phyloP scores from a whole-genome alignment of 1,139 yeast species.

The Hemisphaericaspora lyxosophila region DNA sequence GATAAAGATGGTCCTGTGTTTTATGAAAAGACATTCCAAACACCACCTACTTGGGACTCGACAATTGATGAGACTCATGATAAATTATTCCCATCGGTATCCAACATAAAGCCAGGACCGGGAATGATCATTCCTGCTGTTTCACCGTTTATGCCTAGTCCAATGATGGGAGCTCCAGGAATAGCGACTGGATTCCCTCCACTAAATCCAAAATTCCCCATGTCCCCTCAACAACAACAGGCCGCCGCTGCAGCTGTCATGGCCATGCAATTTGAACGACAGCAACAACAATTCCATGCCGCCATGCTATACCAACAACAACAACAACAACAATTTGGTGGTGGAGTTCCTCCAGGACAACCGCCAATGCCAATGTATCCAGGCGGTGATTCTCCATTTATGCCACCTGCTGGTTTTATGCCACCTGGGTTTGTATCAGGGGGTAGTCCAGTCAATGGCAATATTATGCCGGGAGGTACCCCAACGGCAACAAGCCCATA shows the following conservation, averaged over 20 bases:
- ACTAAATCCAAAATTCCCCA: conserved; percentile 20
- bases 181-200: conserved; percentile 19
- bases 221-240: conserved; percentile 30
- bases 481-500: conserved; percentile 8
- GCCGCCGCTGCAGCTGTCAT: conserved; percentile 28
- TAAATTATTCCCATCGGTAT: conserved; percentile 39
- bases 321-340: conserved; percentile 20
- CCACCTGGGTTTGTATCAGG: conserved; percentile 29
- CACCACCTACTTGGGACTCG: conserved; percentile 80
- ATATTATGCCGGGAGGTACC: conserved; percentile 24
- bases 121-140: conserved; percentile 15
- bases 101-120: conserved; percentile 14
- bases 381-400: conserved; percentile 32
- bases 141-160: conserved; percentile 35
- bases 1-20: conserved; percentile 24
- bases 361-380: conserved; percentile 38
- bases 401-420: conserved; percentile 37
- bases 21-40: conserved; percentile 62
- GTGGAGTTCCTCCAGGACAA: conserved; percentile 38
- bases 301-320: conserved; percentile 43
- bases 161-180: conserved; percentile 28
- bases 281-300: conserved; percentile 39
- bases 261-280: conserved; percentile 39
- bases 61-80: conserved; percentile 57
- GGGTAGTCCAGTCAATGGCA: conserved; percentile 33